Percentiles rank a stretch among this genome's conserved stretches.
These are phyloP conservation scores for Auriscalpium vulgare DNA, from an alignment of 768 basidiomycete genomes.

Conservation along the genomic window DNA sequence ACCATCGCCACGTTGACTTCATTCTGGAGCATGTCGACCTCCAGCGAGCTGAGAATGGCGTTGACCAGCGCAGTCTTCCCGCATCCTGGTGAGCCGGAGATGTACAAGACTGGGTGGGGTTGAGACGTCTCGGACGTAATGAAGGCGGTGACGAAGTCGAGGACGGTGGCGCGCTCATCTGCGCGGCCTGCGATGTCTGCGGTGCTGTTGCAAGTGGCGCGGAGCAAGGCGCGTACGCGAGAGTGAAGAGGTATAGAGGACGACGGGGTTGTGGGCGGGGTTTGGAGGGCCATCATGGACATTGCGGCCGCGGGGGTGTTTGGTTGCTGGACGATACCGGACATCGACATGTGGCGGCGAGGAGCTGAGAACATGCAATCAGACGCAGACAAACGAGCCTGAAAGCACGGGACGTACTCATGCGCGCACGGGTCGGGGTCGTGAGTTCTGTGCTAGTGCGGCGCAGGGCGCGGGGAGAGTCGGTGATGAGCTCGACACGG, in stretches of 20 bases:
- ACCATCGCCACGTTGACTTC: constrained; percentile 46
- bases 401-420: constrained; percentile 29
- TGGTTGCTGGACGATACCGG: constrained; percentile 30
- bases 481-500: constrained; percentile 29
- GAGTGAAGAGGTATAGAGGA: constrained; percentile 37
- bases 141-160: constrained; percentile 52
- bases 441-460: constrained; percentile 28
- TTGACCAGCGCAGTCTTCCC: constrained; percentile 86
- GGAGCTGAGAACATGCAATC: constrained; percentile 26
- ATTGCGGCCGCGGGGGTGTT: constrained; percentile 38
- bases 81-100: constrained; percentile 90
- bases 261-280: constrained; percentile 59
- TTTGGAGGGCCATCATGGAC: constrained; percentile 37
- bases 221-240: constrained; percentile 62
- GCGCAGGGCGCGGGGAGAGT: constrained; percentile 29
- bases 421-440: constrained; percentile 36
- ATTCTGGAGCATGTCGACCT: constrained; percentile 27
- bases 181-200: constrained; percentile 61
- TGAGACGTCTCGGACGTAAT: constrained; percentile 23
- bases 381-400: neutral
- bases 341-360: constrained; percentile 42
- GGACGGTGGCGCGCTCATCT: constrained; percentile 49
- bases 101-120: constrained; percentile 53
- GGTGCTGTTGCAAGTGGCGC: constrained; percentile 57
- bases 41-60: constrained; percentile 40